Base-by-base conservation (phyloP, 192 early-diverging fungal species). In the Linnemannia elongata region DNA sequence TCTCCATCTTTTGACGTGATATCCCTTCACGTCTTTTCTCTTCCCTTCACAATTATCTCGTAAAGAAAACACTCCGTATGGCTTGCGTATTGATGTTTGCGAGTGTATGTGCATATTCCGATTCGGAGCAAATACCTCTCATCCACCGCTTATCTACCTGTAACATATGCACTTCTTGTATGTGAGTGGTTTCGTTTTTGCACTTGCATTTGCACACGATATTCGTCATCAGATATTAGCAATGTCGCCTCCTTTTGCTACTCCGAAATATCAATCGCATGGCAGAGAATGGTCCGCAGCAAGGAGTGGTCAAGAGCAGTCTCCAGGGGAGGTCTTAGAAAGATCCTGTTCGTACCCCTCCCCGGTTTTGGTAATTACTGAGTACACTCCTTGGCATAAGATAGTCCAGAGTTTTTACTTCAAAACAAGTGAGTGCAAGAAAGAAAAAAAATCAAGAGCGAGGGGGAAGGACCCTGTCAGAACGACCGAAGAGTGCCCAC, bases 221-320 rank as follows among this genome's bases (percentile, higher is more conserved):
- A 33, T 66, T 66, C 60, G 60, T 66, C 60, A 66, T 66, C 60
- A 66, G 60, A 27, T 66, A 12, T 66, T 30, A 35, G 60, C 60
- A 66, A 66, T 66, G 60, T 66, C 60, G 60, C n/a, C 60, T 30
- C 12, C 60, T 33, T 66, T 27, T 27, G 17, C 30, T 10, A 33
- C 60, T 66, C 60, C 60, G 27, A 66, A 66, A 3, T 39, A 39
- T 39, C 60, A 15, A 33, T 20, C 18, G 60, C 13, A 15, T 30
- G 60, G 30, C 60, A 30, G 35, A 33, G 30, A 33, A 15, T 33
- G 60, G 30, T 33, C 30, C 60, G 12, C n/a, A 15, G 13, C 27
- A 24, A 33, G 10, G 60, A 12, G 35, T 8, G 12, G 60, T 66
- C 2, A 15, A 60, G 1, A n/a, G 1, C 9, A 20, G 15, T 27